Evolutionary conservation across 768 basidiomycete genomes (phyloP).

Genomic region (Exsudoporus frostii): DNA sequence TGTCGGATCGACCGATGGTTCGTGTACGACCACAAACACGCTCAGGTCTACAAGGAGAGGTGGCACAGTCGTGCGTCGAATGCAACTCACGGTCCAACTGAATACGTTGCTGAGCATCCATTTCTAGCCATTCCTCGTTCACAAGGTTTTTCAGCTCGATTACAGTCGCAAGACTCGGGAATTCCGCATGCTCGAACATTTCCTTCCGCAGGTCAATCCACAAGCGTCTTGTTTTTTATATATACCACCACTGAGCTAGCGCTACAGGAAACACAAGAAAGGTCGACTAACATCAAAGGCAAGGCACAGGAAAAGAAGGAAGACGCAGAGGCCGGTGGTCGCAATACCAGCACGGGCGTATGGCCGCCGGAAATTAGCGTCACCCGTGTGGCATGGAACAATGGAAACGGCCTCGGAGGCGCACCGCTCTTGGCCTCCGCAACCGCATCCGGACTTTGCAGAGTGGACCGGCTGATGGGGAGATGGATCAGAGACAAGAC

Average conservation of each 20-base stretch:
- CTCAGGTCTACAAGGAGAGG: slow-evolving; percentile 66
- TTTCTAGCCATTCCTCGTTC: slow-evolving; percentile 66
- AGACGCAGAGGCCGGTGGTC: slow-evolving; percentile 11
- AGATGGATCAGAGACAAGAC: slow-evolving; percentile 64
- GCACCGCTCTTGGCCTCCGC: slow-evolving; percentile 69
- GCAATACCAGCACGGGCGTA: slow-evolving; percentile 50
- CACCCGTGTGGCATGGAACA: slow-evolving; percentile 81
- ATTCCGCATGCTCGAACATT: slow-evolving; percentile 85
- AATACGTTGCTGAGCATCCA: neutral
- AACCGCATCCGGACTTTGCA: slow-evolving; percentile 80
- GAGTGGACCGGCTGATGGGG: slow-evolving; percentile 81
- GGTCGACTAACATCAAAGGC: slow-evolving; percentile 31
- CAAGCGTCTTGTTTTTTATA: neutral
- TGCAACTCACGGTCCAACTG: neutral
- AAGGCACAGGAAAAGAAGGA: slow-evolving; percentile 30
- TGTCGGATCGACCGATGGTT: slow-evolving; percentile 80
- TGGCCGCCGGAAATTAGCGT: slow-evolving; percentile 82
- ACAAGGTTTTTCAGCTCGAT: slow-evolving; percentile 84
- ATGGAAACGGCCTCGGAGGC: slow-evolving; percentile 59
- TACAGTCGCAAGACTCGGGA: slow-evolving; percentile 72
- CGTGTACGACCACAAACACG: slow-evolving; percentile 70
- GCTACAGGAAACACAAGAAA: slow-evolving; percentile 47
- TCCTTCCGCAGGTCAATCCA: slow-evolving; percentile 63
- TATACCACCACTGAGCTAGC: neutral
- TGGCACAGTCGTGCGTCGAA: slow-evolving; percentile 59